Conservation (phyloP, 192 early-diverging fungal species). For the Podila verticillata region DNA sequence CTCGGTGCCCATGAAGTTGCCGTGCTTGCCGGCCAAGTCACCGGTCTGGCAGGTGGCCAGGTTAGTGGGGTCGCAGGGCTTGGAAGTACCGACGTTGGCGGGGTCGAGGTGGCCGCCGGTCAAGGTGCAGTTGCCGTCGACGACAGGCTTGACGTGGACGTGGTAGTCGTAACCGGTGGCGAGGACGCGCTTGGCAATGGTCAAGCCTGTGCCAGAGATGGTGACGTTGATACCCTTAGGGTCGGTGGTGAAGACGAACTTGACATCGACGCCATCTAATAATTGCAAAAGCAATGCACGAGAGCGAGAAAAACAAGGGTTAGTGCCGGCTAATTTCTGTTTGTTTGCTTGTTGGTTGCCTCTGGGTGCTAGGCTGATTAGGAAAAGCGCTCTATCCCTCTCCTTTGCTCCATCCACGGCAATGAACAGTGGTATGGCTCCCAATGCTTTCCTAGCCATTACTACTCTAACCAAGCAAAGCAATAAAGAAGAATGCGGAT, state of each 20-base stretch:
- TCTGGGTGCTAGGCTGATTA: too few relatives aligned
- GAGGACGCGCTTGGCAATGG: neutral
- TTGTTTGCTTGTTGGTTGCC: neutral
- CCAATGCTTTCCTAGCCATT: too few relatives aligned
- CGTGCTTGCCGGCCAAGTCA: slow-evolving; percentile 65
- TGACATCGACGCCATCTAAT: slow-evolving; percentile 24
- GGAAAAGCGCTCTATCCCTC: too few relatives aligned
- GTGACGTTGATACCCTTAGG: slow-evolving; percentile 23
- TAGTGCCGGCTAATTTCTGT: neutral
- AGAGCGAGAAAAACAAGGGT: neutral
- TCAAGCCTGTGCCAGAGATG: slow-evolving; percentile 16
- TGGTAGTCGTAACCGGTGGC: slow-evolving; percentile 40
- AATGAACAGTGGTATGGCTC: too few relatives aligned
- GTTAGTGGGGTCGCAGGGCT: slow-evolving; percentile 31
- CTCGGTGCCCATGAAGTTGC: slow-evolving; percentile 50
- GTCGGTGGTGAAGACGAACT: slow-evolving; percentile 36
- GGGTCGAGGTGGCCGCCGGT: slow-evolving; percentile 42
- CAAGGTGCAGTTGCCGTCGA: slow-evolving; percentile 18
- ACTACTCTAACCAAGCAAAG: too few relatives aligned
- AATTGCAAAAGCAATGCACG: neutral
- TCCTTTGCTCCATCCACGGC: too few relatives aligned
- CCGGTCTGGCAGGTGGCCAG: slow-evolving; percentile 63
- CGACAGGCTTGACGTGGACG: slow-evolving; percentile 38
- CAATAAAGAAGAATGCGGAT: too few relatives aligned
- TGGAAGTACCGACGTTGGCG: slow-evolving; percentile 23